Percentiles rank a stretch among this genome's conserved stretches.
These are phyloP conservation scores for Erodium moschatum DNA, from an alignment of 441 rosid species.

Conservation along the genomic window DNA sequence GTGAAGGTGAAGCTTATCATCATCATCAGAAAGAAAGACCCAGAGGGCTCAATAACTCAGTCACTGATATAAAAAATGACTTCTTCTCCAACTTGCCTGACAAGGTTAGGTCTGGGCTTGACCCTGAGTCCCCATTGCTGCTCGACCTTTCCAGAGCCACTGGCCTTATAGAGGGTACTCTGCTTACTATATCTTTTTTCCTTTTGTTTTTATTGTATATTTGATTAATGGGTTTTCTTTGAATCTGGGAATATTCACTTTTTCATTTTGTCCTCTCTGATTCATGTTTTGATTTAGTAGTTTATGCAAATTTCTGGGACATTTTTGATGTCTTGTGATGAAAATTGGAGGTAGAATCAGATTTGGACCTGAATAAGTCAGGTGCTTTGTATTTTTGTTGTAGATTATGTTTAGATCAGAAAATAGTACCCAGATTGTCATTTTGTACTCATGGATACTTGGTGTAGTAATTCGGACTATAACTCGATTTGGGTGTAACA, in stretches of 20 bases:
- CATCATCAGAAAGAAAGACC: background rate
- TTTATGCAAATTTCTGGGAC: background rate
- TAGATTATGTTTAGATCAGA: background rate
- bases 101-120: constrained; percentile 22
- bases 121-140: constrained; percentile 21
- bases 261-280: background rate
- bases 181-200: background rate
- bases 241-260: background rate
- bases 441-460: too few relatives aligned
- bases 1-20: background rate
- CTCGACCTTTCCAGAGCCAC: constrained; percentile 20
- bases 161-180: constrained; percentile 20
- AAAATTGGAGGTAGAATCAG: background rate
- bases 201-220: too few relatives aligned
- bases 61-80: constrained; percentile 14
- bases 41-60: constrained; percentile 8
- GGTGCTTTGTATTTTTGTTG: background rate
- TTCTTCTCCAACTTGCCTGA: constrained; percentile 24
- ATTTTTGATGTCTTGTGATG: background rate
- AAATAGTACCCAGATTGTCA: background rate
- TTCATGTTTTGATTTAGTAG: background rate
- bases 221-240: background rate
- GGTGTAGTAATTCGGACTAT: background rate
- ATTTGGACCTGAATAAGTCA: background rate
- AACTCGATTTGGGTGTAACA: too few relatives aligned